phyloP scores from a whole-genome alignment of 345 rosid species.

The Citrus hindsii region DNA sequence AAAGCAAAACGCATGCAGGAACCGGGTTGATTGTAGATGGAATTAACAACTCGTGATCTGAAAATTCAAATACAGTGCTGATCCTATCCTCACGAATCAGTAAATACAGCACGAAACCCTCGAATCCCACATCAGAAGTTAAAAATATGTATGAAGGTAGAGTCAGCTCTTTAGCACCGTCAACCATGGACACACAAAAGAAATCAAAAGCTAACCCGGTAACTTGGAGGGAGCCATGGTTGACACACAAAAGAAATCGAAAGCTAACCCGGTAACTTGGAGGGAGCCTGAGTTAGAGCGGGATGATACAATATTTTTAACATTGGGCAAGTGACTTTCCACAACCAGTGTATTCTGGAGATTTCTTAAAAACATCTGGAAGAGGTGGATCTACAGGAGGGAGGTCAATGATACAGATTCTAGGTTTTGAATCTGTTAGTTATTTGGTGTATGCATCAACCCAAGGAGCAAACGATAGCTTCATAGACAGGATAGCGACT shows the following conservation, averaged over 20 bases:
- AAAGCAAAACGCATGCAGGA: conserved; percentile 31
- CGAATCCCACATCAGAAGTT: conserved; percentile 32
- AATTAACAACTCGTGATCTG: conserved; percentile 20
- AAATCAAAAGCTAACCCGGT: conserved; percentile 45
- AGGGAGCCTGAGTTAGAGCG: conserved; percentile 22
- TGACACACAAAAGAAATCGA: conserved; percentile 47
- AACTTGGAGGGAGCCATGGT: conserved; percentile 26
- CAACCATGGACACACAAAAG: conserved; percentile 41
- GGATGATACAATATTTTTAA: conserved; percentile 8
- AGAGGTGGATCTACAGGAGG: conserved; percentile 29
- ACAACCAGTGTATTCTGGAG: conserved; percentile 15
- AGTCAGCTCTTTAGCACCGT: conserved; percentile 31
- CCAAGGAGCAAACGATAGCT: neutral
- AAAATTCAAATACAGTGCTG: conserved; percentile 8
- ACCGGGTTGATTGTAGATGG: conserved; percentile 25
- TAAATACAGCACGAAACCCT: conserved; percentile 36
- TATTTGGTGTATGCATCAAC: conserved; percentile 12
- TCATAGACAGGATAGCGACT: conserved; percentile 28
- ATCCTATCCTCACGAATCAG: conserved; percentile 23
- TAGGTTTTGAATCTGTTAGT: conserved; percentile 17
- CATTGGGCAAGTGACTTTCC: conserved; percentile 15
- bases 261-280: conserved; percentile 33
- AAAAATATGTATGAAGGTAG: conserved; percentile 51
- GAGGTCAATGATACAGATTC: conserved; percentile 30
- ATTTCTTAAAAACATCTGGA: conserved; percentile 6